Evolutionary conservation across 2,329 filamentous ascomycete genomes (phyloP).

Genomic region (Penicillium sp.): DNA sequence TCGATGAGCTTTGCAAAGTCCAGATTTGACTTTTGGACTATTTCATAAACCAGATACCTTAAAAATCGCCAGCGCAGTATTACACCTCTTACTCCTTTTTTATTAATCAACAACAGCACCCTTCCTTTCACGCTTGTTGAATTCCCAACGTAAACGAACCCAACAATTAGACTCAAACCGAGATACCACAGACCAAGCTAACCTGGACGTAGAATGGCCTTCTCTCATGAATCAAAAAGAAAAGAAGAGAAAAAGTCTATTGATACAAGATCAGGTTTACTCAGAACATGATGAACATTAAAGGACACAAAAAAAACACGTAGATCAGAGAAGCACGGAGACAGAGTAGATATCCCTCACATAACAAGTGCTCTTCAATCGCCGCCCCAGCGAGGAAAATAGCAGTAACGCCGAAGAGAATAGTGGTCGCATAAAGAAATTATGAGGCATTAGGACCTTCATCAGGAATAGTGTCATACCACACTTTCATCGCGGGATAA

Average conservation of each 20-base stretch:
- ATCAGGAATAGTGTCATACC: constrained; percentile 28
- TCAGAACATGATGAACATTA: constrained; percentile 19
- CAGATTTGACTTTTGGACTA: neutral
- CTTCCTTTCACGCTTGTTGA: constrained; percentile 22
- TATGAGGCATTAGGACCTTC: constrained; percentile 28
- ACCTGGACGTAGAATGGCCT: constrained; percentile 28
- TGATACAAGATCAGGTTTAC: constrained; percentile 25
- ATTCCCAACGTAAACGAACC: constrained; percentile 29
- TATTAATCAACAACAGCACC: constrained; percentile 5
- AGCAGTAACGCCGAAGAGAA: too few species aligned
- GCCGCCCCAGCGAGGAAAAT: neutral
- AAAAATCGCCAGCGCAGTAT: neutral
- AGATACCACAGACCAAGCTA: constrained; percentile 32
- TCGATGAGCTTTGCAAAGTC: neutral
- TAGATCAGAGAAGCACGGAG: constrained; percentile 9
- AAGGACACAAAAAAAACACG: neutral
- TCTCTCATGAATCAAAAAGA: constrained; percentile 26
- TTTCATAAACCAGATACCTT: neutral
- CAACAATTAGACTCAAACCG: constrained; percentile 33
- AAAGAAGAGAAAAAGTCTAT: constrained; percentile 5
- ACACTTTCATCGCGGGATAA: constrained; percentile 30
- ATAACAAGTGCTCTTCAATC: constrained; percentile 7
- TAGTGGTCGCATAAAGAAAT: constrained; percentile 1
- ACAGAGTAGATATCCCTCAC: constrained; percentile 1
- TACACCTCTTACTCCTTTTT: neutral